These are phyloP conservation scores for Cystofilobasidium macerans DNA, from an alignment of 768 basidiomycete species.

Conservation along the genomic window DNA sequence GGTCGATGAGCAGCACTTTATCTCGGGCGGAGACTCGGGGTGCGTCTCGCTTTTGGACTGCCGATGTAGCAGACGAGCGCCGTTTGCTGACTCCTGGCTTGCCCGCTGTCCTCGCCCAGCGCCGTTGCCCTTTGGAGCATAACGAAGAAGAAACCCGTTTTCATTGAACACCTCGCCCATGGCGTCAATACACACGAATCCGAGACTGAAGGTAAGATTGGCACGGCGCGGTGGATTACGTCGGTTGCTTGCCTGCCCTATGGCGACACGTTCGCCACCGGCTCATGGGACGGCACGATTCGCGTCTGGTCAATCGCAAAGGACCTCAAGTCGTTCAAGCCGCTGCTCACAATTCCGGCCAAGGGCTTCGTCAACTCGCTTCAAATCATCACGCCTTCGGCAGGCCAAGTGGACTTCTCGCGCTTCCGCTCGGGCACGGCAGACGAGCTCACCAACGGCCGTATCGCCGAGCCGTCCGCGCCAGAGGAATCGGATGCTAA, in stretches of 20 bases:
- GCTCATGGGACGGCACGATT: constrained; percentile 79
- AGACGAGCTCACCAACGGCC: constrained; percentile 26
- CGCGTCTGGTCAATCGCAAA: constrained; percentile 83
- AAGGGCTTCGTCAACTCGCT: constrained; percentile 82
- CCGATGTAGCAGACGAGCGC: not conserved
- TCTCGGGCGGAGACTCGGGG: constrained; percentile 96
- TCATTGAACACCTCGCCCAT: constrained; percentile 74
- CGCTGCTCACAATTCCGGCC: constrained; percentile 52
- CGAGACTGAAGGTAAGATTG: constrained; percentile 61
- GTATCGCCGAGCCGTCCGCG: constrained; percentile 2
- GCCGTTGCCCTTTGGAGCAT: constrained; percentile 88
- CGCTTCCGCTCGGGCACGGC: constrained; percentile 38
- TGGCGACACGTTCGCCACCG: constrained; percentile 81
- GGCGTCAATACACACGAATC: constrained; percentile 64
- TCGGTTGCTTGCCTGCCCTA: constrained; percentile 70
- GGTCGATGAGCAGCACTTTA: constrained; percentile 86
- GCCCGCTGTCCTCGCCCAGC: constrained; percentile 40
- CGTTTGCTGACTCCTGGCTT: not conserved
- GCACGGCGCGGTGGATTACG: constrained; percentile 83
- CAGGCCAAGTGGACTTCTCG: constrained; percentile 41
- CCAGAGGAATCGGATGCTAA: constrained; percentile 12
- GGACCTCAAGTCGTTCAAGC: constrained; percentile 61
- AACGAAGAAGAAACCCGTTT: constrained; percentile 87
- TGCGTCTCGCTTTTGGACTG: constrained; percentile 42
- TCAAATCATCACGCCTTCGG: constrained; percentile 56